A percentile compares a stretch with the other conserved stretches of the same genome.
Conservation (phyloP, 257 asterid genomes). For the Solanum phureja region DNA sequence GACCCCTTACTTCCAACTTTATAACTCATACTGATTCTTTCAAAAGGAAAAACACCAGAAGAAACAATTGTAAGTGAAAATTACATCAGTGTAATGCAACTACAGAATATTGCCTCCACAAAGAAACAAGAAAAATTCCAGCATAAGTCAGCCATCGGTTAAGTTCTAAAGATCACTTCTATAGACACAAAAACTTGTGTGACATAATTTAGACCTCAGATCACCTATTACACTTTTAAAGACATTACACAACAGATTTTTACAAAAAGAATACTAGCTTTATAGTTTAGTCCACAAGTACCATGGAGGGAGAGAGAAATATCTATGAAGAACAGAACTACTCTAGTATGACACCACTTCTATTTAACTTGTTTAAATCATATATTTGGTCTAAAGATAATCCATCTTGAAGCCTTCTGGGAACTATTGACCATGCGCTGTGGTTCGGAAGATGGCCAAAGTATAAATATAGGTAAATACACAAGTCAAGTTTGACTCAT, state of each 20-base stretch:
- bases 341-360: not conserved
- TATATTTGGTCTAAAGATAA: not conserved
- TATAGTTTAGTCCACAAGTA: not conserved
- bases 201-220: not conserved
- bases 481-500: not conserved
- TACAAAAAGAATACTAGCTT: not conserved
- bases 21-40: not conserved
- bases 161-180: not conserved
- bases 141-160: not conserved
- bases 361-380: not conserved
- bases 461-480: not conserved
- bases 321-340: not conserved
- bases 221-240: not conserved
- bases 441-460: not conserved
- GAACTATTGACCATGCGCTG: not conserved
- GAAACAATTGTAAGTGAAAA: not conserved
- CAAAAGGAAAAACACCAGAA: not conserved
- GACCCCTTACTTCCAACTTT: not conserved
- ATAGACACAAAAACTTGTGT: not conserved
- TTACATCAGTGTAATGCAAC: not conserved
- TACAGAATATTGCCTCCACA: not conserved
- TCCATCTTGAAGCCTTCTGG: not conserved
- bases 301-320: not conserved
- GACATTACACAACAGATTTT: not conserved
- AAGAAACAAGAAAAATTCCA: not conserved